These are phyloP conservation scores for Solanum microdontum DNA, from an alignment of 257 asterid genomes.

Conservation along the genomic window DNA sequence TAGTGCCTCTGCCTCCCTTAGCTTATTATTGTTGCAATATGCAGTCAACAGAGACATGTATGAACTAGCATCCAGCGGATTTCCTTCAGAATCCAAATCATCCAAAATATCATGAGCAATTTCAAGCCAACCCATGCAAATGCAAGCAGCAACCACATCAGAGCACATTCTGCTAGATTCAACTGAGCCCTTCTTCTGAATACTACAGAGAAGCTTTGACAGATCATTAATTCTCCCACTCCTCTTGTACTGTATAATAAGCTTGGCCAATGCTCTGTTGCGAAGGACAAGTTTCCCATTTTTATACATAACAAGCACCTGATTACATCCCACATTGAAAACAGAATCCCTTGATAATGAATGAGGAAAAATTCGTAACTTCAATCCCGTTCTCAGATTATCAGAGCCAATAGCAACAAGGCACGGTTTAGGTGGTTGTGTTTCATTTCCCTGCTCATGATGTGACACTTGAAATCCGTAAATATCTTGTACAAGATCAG, in stretches of 20 bases:
- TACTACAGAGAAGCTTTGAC: slow-evolving; percentile 44
- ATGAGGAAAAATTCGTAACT: slow-evolving; percentile 41
- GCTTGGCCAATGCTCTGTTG: slow-evolving; percentile 58
- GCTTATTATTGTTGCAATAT: slow-evolving; percentile 36
- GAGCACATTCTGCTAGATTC: slow-evolving; percentile 25
- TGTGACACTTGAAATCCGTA: slow-evolving; percentile 8
- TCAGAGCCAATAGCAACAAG: slow-evolving; percentile 56
- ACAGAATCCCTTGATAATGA: slow-evolving; percentile 40
- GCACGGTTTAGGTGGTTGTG: slow-evolving; percentile 19
- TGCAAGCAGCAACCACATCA: slow-evolving; percentile 51
- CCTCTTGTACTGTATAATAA: slow-evolving; percentile 40
- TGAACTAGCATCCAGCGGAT: slow-evolving; percentile 14
- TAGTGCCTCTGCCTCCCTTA: slow-evolving; percentile 57
- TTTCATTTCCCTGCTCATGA: slow-evolving; percentile 2
- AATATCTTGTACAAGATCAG: slow-evolving; percentile 44
- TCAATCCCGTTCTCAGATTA: slow-evolving; percentile 50
- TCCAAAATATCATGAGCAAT: slow-evolving; percentile 92
- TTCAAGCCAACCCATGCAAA: slow-evolving; percentile 70
- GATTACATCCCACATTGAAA: slow-evolving; percentile 25
- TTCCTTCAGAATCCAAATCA: slow-evolving; percentile 48
- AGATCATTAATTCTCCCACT: slow-evolving; percentile 43
- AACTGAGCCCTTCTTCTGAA: slow-evolving; percentile 23
- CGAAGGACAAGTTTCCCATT: slow-evolving; percentile 48
- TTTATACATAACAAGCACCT: slow-evolving; percentile 27
- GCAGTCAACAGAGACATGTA: slow-evolving; percentile 48